Evolutionary conservation across 768 basidiomycete genomes (phyloP), one percentile per base, ranked within the genome.

Genomic region (Podaxis sp.): DNA sequence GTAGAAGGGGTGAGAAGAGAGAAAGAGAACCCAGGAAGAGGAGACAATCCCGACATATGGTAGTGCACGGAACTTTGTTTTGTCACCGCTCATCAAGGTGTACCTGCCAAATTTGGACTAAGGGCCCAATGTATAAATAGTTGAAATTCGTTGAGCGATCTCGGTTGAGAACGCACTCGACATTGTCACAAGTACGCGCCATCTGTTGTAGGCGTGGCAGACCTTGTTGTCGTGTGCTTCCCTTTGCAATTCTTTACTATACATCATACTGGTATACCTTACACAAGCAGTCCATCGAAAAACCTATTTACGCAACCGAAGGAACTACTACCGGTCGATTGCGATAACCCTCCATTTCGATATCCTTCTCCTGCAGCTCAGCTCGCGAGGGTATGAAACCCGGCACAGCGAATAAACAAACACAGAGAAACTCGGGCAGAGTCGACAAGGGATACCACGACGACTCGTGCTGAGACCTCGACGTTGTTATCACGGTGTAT

Each of bases 401-500:
- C 0, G 77, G 76, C 2, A 65, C 65, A 7, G 71, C 62, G 50
- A 73, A 77, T 27, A 76, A 63, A 0, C 68, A 14, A 2, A 79
- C 75, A 0, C 73, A 73, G 13, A 79, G 59, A 25, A 77, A 56
- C 62, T 80, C 79, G 0, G 78, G 72, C 4, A 76, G 54, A 1
- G 74, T 76, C 4, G 74, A 64, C 1, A 81, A 63, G 0, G 79
- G 77, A 58, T 79, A 80, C 78, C 78, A 79, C 4, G 72, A 63
- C 23, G 63, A 67, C 57, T 81, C 79, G 18, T 73, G 65, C 23
- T 69, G 66, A 55, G 71, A 67, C 42, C 65, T 71, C 23, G 57
- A 63, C 1, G 77, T 52, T 0, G 77, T 78, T 7, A 69, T 77
- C 0, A 69, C 69, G 21, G 69, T 52, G 63, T 75, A 81, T 1